Conservation (phyloP, 2,329 filamentous ascomycete genomes). For the Aspergillus candidus region DNA sequence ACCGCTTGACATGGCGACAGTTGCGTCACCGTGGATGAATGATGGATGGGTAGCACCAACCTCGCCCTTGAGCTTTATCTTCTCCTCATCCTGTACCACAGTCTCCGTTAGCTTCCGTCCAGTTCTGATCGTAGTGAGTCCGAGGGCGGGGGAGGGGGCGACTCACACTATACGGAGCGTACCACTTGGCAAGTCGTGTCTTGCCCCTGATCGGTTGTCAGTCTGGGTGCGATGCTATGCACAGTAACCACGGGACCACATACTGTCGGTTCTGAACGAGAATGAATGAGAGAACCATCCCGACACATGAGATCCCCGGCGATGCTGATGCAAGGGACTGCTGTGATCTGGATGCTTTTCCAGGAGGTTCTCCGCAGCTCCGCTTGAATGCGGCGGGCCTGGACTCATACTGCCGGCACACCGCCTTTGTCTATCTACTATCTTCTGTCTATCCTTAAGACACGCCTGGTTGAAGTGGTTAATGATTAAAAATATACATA, state of each 20-base stretch:
- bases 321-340: conserved; percentile 15
- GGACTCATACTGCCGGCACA: conserved; percentile 25
- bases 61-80: conserved; percentile 98
- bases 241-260: conserved; percentile 12
- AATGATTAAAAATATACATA: not conserved
- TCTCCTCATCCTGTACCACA: conserved; percentile 72
- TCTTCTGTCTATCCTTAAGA: not conserved
- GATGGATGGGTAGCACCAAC: conserved; percentile 41
- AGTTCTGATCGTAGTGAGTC: conserved; percentile 2
- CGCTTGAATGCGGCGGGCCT: conserved; percentile 21
- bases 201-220: conserved; percentile 65
- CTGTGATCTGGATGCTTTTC: conserved; percentile 5
- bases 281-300: conserved; percentile 73
- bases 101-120: not conserved
- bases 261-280: conserved; percentile 86
- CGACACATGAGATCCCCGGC: conserved; percentile 11
- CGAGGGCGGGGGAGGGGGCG: not conserved
- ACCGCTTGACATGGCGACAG: not conserved
- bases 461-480: not conserved
- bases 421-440: conserved; percentile 17
- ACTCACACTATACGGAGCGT: conserved; percentile 80
- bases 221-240: not conserved
- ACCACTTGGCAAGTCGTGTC: conserved; percentile 97
- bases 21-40: not conserved
- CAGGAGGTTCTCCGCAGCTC: conserved; percentile 20